These are phyloP conservation scores for Zoysia pacifica DNA, from an alignment of 176 grass and related monocot species.

Conservation along the genomic window DNA sequence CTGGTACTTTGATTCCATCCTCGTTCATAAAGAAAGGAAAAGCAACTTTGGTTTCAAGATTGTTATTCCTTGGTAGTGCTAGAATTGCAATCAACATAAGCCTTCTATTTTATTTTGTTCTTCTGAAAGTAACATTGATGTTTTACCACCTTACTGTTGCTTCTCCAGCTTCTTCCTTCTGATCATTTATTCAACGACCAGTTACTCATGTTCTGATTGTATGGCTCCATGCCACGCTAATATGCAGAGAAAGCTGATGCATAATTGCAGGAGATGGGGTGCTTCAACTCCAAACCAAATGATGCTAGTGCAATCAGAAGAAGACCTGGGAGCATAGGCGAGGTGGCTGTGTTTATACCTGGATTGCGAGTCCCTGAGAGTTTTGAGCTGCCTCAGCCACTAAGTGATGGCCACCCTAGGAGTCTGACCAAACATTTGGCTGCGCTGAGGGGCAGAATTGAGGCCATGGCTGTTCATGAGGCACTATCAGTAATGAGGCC, in stretches of 20 bases:
- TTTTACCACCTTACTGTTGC: neutral
- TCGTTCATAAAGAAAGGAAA: neutral
- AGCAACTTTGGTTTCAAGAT: neutral
- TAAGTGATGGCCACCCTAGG: conserved; percentile 50
- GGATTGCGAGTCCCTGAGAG: conserved; percentile 62
- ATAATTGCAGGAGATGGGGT: conserved; percentile 63
- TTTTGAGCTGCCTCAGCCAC: conserved; percentile 55
- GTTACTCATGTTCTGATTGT: neutral
- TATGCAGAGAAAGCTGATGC: neutral
- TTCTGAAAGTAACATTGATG: neutral
- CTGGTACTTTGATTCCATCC: neutral
- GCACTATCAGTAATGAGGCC: conserved; percentile 56
- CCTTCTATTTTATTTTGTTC: conserved; percentile 5
- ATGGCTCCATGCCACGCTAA: neutral
- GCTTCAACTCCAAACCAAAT: conserved; percentile 60
- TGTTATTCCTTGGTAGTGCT: conserved; percentile 16
- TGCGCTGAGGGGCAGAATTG: conserved; percentile 47
- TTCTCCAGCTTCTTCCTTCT: neutral
- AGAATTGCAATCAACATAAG: neutral
- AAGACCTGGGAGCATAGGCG: conserved; percentile 70
- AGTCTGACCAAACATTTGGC: conserved; percentile 55
- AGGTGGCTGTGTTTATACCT: conserved; percentile 77
- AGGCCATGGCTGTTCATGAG: conserved; percentile 64
- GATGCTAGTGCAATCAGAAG: conserved; percentile 48
- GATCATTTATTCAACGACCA: neutral